Evolutionary conservation across 352 stramenopile species (phyloP), one percentile per base, ranked within the genome.

Genomic region (Phytophthora agathidicida): DNA sequence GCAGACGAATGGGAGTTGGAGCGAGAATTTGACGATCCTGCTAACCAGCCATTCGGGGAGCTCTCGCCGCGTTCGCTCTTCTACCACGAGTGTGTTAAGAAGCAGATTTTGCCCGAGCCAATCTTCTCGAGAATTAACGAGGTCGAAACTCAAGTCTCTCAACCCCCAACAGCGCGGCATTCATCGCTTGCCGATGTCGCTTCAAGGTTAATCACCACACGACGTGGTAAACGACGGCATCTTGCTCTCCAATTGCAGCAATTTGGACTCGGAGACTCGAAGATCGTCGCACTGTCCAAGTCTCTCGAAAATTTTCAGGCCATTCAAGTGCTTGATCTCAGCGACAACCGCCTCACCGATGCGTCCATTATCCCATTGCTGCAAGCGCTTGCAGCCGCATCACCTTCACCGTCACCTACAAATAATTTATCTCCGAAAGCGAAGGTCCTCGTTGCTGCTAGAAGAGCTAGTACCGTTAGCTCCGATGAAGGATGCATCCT

Each of bases 91-190:
- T 93, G 80, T 31, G 56, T 67, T 9, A 78, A 78, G 41, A 77
- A 77, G 6, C 51, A 86, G 22, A 72, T 92, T 11, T 47, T 92
- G 0, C 78, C 83, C 0, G 80, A 92, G 10, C 78, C 78, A 14
- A 76, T 92, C 20, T 88, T 92, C 46, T 89, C 83, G 13, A 73
- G 83, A 11, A 87, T 92, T 31, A 78, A 85, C 26, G 75, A 84
- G 31, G 53, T 80, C 4, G 13, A 20, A 7, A 45, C 48, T 33
- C 43, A 36, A 27, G 19, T 20, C 8, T 64, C 37, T 33, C 55
- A 67, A 20, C 49, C 56, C 42, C 20, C 27, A 13, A 71, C 53
- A 32, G 45, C 46, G 38, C 43, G 52, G 41, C 11, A 26, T 43
- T 22, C 22, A 9, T 28, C 22, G 3, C 72, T 88, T 26, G 64